Percentiles rank a stretch among this genome's conserved stretches.
Conservation (phyloP, 2,329 filamentous ascomycete species). For the Diaporthe sp. region DNA sequence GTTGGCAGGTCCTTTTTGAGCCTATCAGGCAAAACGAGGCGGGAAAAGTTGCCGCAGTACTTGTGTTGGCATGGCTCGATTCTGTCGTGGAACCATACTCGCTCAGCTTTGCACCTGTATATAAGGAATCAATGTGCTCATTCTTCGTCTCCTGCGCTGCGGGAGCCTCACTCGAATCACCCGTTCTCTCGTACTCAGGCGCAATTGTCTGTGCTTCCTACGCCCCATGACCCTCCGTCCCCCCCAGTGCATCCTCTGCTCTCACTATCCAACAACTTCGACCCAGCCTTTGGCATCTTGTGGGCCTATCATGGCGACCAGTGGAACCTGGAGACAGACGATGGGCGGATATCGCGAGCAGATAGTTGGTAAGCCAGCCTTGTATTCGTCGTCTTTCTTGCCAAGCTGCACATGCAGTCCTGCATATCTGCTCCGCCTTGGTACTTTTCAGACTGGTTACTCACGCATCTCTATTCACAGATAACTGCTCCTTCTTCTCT, state of each 20-base stretch:
- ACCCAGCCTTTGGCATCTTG: not conserved
- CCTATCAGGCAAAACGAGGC: conserved; percentile 35
- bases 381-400: not conserved
- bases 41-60: not conserved
- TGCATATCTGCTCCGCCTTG: not conserved
- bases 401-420: not conserved
- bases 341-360: conserved; percentile 33
- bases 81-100: conserved; percentile 3
- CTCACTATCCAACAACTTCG: conserved; percentile 20
- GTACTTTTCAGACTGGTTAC: conserved; percentile 10
- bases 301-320: conserved; percentile 6
- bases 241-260: conserved; percentile 23
- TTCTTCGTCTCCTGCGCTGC: conserved; percentile 7
- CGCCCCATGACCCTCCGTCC: conserved; percentile 39
- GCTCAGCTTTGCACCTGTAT: conserved; percentile 20
- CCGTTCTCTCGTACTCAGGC: not conserved
- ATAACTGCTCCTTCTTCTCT: conserved; percentile 50
- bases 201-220: not conserved
- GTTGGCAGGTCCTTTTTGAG: conserved; percentile 29
- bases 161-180: conserved; percentile 7
- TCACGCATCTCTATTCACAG: conserved; percentile 38
- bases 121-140: conserved; percentile 36
- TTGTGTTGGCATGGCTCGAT: conserved; percentile 10
- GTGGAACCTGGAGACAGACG: conserved; percentile 28
- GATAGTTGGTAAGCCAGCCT: conserved; percentile 34